Evolutionary conservation across 371 early-diverging fungal genomes (phyloP).

Genomic region (Dipsacomyces acuminosporus): DNA sequence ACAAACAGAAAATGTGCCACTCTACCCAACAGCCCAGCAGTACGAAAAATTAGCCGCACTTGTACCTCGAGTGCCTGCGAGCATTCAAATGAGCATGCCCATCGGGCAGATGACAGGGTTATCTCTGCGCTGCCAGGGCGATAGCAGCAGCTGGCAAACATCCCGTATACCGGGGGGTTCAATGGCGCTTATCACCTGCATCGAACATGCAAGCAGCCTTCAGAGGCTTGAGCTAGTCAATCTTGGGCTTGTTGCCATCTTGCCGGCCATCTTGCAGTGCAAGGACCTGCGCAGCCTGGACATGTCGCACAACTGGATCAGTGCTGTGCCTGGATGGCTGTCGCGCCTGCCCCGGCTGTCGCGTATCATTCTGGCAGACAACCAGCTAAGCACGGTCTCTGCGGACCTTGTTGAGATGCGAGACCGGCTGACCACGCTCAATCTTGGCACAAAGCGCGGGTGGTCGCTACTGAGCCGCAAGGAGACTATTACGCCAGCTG

Average conservation of each 20-base stretch:
- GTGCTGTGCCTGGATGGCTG: constrained; percentile 30
- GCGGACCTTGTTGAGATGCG: constrained; percentile 45
- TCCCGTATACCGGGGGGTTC: constrained; percentile 29
- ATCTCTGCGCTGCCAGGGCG: constrained; percentile 26
- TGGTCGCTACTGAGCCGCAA: constrained; percentile 35
- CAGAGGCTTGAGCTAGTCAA: constrained; percentile 29
- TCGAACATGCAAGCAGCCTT: constrained; percentile 24
- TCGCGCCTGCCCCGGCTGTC: constrained; percentile 18
- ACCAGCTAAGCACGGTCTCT: constrained; percentile 31
- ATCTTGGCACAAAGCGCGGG: constrained; percentile 14
- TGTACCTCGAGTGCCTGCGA: constrained; percentile 26
- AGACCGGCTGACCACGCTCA: constrained; percentile 25
- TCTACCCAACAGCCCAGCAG: too few species aligned
- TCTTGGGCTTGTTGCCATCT: constrained; percentile 26
- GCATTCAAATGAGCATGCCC: constrained; percentile 17
- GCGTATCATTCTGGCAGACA: constrained; percentile 26
- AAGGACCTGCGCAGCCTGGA: constrained; percentile 32
- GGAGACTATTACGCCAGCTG: too few species aligned
- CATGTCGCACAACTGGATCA: constrained; percentile 46
- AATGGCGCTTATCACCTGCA: constrained; percentile 20
- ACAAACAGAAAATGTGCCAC: too few species aligned
- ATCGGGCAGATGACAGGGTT: constrained; percentile 23
- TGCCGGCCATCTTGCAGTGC: constrained; percentile 13
- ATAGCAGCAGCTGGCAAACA: constrained; percentile 19
- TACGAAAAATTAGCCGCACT: too few species aligned